Base-by-base conservation (phyloP, 2,329 filamentous ascomycete genomes). In the Colletotrichum lindemuthianum region DNA sequence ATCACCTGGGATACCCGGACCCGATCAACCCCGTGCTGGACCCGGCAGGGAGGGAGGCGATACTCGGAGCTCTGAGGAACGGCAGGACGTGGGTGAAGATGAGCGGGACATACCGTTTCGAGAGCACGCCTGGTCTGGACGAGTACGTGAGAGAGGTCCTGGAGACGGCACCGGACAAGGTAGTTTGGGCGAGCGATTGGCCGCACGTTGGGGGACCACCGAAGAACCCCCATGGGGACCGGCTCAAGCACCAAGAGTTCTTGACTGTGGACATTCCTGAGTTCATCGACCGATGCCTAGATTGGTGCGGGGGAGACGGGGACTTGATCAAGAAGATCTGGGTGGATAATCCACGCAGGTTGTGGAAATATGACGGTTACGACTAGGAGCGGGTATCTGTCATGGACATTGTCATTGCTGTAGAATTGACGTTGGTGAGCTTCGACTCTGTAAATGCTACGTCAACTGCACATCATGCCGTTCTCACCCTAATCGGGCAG, bases 171-270 rank as follows among this genome's bases (percentile, higher is more conserved):
- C 58, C 63, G 12, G 57, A 65, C 15, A 52, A 51, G 16, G 47
- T 65, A 6, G 53, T 65, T 1, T 61, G 49, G 45, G 63, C 57
- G 5, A 65, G 63, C 32, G 63, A 65, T 41, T 65, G 57, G 57
- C 63, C 63, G 16, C 63, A 65, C 12, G 53, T 57, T 2, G 53
- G 53, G 12, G 53, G 53, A 11, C 53, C 53, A 8, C 43, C 33
- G n/a, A 47, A 47, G 44, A 57, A 57, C 7, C 53, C 53, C 6
- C 34, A 36, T 6, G 43, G 53, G 3, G 43, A 57, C 11, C 37
- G 53, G 12, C 37, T 58, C 11, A 34, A 49, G 55, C 37, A 58
- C 11, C 55, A 58, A 13, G 55, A 58, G 6, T 50, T 58, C 24
- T 40, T 58, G 45, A 50, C 36, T 6, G 33, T 36, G 41, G 55